phyloP scores from a whole-genome alignment of 371 early-diverging fungal species.

The Saksenaea vasiformis region DNA sequence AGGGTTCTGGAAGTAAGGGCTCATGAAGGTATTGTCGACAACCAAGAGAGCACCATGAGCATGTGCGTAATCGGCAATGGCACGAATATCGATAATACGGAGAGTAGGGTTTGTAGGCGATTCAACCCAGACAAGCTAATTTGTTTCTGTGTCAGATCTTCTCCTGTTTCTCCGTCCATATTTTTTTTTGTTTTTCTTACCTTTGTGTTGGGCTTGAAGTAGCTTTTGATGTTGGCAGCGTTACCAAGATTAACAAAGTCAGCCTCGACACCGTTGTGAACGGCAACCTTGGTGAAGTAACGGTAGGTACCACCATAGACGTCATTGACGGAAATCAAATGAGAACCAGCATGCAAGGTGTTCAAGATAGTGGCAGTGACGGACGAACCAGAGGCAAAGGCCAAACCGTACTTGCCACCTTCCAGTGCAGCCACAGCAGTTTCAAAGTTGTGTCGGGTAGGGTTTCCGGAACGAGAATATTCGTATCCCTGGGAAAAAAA shows the following conservation, averaged over 20 bases:
- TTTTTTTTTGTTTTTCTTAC: constrained; percentile 17
- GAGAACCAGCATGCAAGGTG: constrained; percentile 75
- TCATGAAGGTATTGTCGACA: constrained; percentile 99
- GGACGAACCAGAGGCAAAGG: constrained; percentile 95
- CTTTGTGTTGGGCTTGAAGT: constrained; percentile 77
- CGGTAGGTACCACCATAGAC: constrained; percentile 98
- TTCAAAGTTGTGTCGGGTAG: constrained; percentile 91
- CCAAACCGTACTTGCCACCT: constrained; percentile 86
- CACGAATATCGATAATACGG: constrained; percentile 89
- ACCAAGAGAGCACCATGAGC: constrained; percentile 78
- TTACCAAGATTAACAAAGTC: constrained; percentile 88
- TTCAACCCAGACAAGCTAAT: constrained; percentile 88
- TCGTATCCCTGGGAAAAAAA: constrained; percentile 76
- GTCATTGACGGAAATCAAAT: constrained; percentile 92
- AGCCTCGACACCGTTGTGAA: constrained; percentile 68
- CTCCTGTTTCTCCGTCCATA: neutral
- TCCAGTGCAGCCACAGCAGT: constrained; percentile 91
- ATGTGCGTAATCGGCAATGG: constrained; percentile 84
- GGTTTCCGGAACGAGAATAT: constrained; percentile 96
- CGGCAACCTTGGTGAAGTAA: constrained; percentile 94
- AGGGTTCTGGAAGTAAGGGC: constrained; percentile 95
- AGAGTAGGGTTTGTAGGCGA: constrained; percentile 97
- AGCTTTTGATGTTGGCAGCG: constrained; percentile 67
- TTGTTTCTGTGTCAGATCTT: neutral
- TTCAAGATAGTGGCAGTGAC: constrained; percentile 88